phyloP scores from a whole-genome alignment of 2,329 filamentous ascomycete genomes.

The Paraphoma chrysanthemicola region DNA sequence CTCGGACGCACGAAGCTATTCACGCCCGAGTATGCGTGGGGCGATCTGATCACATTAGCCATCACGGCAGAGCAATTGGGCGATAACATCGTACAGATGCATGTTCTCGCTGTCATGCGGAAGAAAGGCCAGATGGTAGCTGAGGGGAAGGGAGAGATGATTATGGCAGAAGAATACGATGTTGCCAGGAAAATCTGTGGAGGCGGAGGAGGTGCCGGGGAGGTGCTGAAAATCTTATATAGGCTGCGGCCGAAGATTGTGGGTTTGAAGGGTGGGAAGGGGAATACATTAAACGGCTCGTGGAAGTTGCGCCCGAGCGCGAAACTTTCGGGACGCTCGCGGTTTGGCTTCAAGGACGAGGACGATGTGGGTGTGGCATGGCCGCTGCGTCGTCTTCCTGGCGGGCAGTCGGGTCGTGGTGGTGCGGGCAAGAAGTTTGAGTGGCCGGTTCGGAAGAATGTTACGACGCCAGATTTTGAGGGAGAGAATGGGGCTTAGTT shows the following conservation, averaged over 20 bases:
- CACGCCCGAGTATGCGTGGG: not conserved
- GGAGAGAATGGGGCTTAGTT: too few relatives aligned
- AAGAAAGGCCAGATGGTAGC: not conserved
- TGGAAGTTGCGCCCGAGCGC: too few relatives aligned
- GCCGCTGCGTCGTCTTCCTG: too few relatives aligned
- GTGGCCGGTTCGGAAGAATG: not conserved
- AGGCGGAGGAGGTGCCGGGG: not conserved
- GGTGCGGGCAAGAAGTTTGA: not conserved
- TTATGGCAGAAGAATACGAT: not conserved
- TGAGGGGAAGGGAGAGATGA: not conserved
- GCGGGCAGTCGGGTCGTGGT: not conserved
- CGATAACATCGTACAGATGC: not conserved
- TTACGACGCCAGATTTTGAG: not conserved
- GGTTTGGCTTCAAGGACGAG: not conserved
- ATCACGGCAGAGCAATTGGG: not conserved
- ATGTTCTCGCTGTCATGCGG: not conserved
- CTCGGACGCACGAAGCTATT: not conserved
- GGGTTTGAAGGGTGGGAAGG: not conserved
- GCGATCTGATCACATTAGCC: not conserved
- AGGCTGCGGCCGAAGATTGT: not conserved
- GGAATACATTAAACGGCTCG: too few relatives aligned
- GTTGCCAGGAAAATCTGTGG: not conserved
- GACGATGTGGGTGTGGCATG: not conserved
- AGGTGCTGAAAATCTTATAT: not conserved
- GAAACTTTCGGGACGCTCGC: too few relatives aligned